Base-by-base conservation (phyloP, 257 asterid genomes). In the Voacanga thouarsii region DNA sequence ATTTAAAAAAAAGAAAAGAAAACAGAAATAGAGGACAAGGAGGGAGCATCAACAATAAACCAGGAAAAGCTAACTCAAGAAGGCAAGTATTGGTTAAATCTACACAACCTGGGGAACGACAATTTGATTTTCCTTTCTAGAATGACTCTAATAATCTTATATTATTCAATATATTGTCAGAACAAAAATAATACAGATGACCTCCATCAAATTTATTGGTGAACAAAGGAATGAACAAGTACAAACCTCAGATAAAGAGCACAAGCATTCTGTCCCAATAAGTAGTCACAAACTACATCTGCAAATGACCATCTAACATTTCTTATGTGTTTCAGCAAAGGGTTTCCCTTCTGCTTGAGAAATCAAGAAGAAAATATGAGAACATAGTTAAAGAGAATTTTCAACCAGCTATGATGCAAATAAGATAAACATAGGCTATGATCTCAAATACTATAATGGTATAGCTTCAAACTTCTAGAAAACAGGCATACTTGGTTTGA, bases 291-390 rank as follows among this genome's bases (percentile, higher is more conserved):
- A 60, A 89, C 89, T 68, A 93, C 71, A 76, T 95, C 98, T 74
- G 96, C 94, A 76, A 93, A 95, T 71, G 86, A 90, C 97, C 99
- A 95, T 81, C 96, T 87, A 59, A 89, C 98, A 60, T 95, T 95
- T 86, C 98, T 87, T 80, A 95, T 91, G 82, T 95, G 96, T 86
- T 95, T 95, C 71, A 95, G 94, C 85, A 93, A 83, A 51, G 99
- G 98, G 86, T 95, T 95, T 51, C 99, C 99, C 83, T 91, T 95
- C 99, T 95, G 96, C 92, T 90, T 39, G 41, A 45, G 56, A 49
- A 59, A 56, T 50, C 45, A 67, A 53, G 68, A 23, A 23, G 44
- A 28, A 70, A 79, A 64, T 50, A 41, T 43, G 24, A 63, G 49
- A 67, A 65, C 10, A 33, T 43, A 64, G 45, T 49, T 61, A 37